Conservation (phyloP, 306 rosid species). For the Cercis canadensis region DNA sequence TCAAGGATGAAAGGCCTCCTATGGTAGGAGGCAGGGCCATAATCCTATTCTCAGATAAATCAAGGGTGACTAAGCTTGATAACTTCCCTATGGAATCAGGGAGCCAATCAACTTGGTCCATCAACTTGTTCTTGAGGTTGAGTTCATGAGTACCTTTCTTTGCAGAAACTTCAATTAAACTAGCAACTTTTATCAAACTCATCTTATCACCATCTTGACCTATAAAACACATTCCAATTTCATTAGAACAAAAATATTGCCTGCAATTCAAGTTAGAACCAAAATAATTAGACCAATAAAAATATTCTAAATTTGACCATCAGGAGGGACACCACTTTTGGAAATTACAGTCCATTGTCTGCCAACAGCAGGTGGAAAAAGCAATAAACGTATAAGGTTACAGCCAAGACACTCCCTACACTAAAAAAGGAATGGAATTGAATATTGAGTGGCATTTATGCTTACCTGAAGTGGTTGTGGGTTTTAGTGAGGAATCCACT, state of each 20-base stretch:
- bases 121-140: conserved; percentile 66
- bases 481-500: conserved; percentile 64
- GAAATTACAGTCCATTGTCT: neutral
- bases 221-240: conserved; percentile 44
- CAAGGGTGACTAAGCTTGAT: conserved; percentile 70
- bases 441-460: conserved; percentile 18
- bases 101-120: conserved; percentile 87
- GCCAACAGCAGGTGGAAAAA: neutral
- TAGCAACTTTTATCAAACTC: conserved; percentile 76
- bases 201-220: conserved; percentile 83
- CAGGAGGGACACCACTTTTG: neutral
- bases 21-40: conserved; percentile 67
- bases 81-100: conserved; percentile 87
- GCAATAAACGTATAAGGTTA: neutral
- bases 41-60: conserved; percentile 82
- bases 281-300: neutral
- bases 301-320: neutral
- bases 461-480: conserved; percentile 50
- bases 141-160: conserved; percentile 75
- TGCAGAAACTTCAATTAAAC: conserved; percentile 76
- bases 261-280: conserved; percentile 16
- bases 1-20: conserved; percentile 76
- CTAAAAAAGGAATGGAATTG: neutral
- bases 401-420: neutral
- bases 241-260: conserved; percentile 30